Evolutionary conservation across 176 grass and related monocot species (phyloP).

Genomic region (Lolium perenne): DNA sequence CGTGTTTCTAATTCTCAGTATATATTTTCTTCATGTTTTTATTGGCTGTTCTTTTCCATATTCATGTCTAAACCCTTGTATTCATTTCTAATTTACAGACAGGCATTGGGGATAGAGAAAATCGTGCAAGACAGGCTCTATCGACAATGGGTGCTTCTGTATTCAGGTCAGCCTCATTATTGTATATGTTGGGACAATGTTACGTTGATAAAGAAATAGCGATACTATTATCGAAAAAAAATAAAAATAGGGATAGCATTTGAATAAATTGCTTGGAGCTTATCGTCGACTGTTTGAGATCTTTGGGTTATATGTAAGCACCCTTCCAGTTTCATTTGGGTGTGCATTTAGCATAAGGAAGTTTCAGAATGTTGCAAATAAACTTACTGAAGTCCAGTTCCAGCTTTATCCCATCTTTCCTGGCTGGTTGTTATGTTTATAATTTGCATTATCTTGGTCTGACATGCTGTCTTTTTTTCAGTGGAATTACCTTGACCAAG

Average conservation of each 20-base stretch:
- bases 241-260: not conserved
- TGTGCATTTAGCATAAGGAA: slow-evolving; percentile 19
- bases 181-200: slow-evolving; percentile 24
- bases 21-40: slow-evolving; percentile 18
- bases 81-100: slow-evolving; percentile 56
- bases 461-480: slow-evolving; percentile 50
- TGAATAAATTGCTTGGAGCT: slow-evolving; percentile 13
- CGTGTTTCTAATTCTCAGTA: not conserved
- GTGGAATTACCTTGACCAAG: slow-evolving; percentile 99
- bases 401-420: slow-evolving; percentile 2
- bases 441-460: slow-evolving; percentile 34
- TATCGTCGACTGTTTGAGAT: slow-evolving; percentile 7
- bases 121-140: slow-evolving; percentile 69
- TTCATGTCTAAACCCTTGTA: slow-evolving; percentile 27
- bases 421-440: slow-evolving; percentile 13
- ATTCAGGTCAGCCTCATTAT: slow-evolving; percentile 72
- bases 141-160: slow-evolving; percentile 95
- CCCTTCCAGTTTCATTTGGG: slow-evolving; percentile 27
- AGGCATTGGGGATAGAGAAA: slow-evolving; percentile 73
- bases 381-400: not conserved
- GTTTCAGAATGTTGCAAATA: slow-evolving; percentile 1
- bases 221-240: too few relatives aligned
- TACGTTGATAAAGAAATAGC: slow-evolving; percentile 1
- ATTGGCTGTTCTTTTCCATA: slow-evolving; percentile 16
- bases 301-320: not conserved